Base-by-base conservation (phyloP, 257 asterid genomes). In the Solanum raphanifolium region DNA sequence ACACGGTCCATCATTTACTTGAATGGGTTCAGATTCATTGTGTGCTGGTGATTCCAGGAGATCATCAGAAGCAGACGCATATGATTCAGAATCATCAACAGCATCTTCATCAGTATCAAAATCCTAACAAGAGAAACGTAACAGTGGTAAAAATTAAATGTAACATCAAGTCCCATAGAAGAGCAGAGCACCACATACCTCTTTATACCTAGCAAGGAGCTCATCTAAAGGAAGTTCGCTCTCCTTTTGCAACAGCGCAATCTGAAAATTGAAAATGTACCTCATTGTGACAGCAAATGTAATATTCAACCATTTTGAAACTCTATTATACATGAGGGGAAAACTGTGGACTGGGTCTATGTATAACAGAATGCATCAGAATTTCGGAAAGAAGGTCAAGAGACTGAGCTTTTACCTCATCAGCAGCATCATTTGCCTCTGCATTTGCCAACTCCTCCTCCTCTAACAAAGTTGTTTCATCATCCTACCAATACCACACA, bases 201-300 rank as follows among this genome's bases (percentile, higher is more conserved):
- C 91, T 90, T 87, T 94, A 94, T 96, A 97, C 96, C 96, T 94
- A 91, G 96, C 95, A 90, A 96, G 94, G 94, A 97, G 94, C 91
- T 97, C 98, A 87, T 93, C 98, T 88, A 94, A 76, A 27, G 99
- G 93, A 88, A 95, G 91, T 90, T 97, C 99, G 93, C 96, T 93
- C 88, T 97, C 99, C 91, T 93, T 92, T 88, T 97, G 97, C 93
- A 97, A 93, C 86, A 96, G 93, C 38, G 91, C 91, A 91, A 96
- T 94, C 99, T 97, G 95, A 90, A 91, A 90, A 91, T 41, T 27
- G 79, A 20, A 71, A 89, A 73, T 23, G 62, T 48, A 85, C 58
- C 73, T 6, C 27, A 18, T 76, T 76, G 35, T 0, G 13, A 87
- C 84, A 72, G 43, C 23, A 84, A 87, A 83, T 29, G 82, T 23